Evolutionary conservation across 768 basidiomycete species (phyloP), one percentile per base, ranked within the genome.

Genomic region (Hygrocybe punicea): DNA sequence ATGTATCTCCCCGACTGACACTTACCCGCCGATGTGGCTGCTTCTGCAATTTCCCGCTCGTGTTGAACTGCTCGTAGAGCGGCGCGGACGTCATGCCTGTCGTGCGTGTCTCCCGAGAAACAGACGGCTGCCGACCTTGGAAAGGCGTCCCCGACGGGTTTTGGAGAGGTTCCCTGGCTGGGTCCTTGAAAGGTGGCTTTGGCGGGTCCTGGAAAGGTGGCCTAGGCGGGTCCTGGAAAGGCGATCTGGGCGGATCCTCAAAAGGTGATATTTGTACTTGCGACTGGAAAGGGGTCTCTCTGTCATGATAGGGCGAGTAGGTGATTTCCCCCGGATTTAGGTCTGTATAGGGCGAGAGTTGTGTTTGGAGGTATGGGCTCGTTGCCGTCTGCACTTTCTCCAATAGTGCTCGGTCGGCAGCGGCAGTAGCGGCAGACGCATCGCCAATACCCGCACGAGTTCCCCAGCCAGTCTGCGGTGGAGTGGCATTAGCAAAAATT

Each of bases 391-490:
- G 49, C 14, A 16, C 16, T 24, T 50, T 50, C 33, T 50, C 25
- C 19, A 50, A 10, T 6, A 33, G 23, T 13, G 49, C 59, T 69
- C 69, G 60, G 60, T 83, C 85, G 54, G 79, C 74, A 11, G 89
- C 89, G 7, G 84, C 83, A 2, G 88, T 89, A 51, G 90, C 89
- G 36, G 85, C 84, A 0, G 84, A 76, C 1, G 85, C 84, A 76
- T 93, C 89, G 67, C 91, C 91, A 65, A 94, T 91, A 74, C 93
- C 93, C 6, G 93, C 84, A 70, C 93, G 87, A n/a, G 93, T 97
- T 42, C 93, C 93, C 93, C 93, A 96, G 40, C 88, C 93, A 67
- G 91, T 94, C 86, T 91, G 58, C 6, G 60, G 21, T 51, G 58
- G 23, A 25, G n/a, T 37, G 53, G 4, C 46, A 51, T 58, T 19